Evolutionary conservation across 495 filamentous ascomycete species (phyloP).

Genomic region (Aspergillus taichungensis): DNA sequence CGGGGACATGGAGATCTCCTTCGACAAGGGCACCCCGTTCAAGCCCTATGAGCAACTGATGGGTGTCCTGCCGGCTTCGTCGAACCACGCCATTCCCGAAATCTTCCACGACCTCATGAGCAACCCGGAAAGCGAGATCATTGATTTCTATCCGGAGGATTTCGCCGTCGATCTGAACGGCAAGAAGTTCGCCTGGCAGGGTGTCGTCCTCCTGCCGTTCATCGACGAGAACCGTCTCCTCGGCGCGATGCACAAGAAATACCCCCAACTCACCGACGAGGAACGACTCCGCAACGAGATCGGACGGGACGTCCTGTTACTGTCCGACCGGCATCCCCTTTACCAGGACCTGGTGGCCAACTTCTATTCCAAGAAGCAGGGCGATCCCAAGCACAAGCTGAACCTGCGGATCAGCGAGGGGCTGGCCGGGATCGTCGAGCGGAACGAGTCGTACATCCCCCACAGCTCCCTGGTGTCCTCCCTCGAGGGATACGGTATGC

Average conservation of each 20-base stretch:
- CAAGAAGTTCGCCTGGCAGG: slow-evolving; percentile 98
- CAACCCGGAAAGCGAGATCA: slow-evolving; percentile 75
- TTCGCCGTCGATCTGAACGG: slow-evolving; percentile 92
- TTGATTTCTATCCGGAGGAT: slow-evolving; percentile 94
- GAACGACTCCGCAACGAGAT: slow-evolving; percentile 71
- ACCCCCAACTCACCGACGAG: slow-evolving; percentile 67
- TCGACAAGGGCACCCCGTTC: slow-evolving; percentile 81
- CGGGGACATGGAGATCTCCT: slow-evolving; percentile 64
- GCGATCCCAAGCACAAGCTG: slow-evolving; percentile 53
- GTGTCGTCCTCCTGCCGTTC: slow-evolving; percentile 86
- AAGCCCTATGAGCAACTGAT: slow-evolving; percentile 96
- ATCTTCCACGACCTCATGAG: slow-evolving; percentile 86
- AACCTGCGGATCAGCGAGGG: slow-evolving; percentile 67
- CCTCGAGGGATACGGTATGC: slow-evolving; percentile 55
- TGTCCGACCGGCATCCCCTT: slow-evolving; percentile 73
- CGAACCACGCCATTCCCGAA: slow-evolving; percentile 80
- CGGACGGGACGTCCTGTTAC: slow-evolving; percentile 69
- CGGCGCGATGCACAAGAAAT: slow-evolving; percentile 72
- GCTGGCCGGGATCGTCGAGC: slow-evolving; percentile 70
- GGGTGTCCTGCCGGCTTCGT: slow-evolving; percentile 91
- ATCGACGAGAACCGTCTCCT: slow-evolving; percentile 88
- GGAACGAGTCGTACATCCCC: slow-evolving; percentile 72
- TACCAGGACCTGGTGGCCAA: slow-evolving; percentile 72
- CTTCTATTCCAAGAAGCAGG: slow-evolving; percentile 87
- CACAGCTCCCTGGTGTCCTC: slow-evolving; percentile 58